phyloP scores from a whole-genome alignment of 1,284 basidiomycete genomes.

The Sutorius eximius region DNA sequence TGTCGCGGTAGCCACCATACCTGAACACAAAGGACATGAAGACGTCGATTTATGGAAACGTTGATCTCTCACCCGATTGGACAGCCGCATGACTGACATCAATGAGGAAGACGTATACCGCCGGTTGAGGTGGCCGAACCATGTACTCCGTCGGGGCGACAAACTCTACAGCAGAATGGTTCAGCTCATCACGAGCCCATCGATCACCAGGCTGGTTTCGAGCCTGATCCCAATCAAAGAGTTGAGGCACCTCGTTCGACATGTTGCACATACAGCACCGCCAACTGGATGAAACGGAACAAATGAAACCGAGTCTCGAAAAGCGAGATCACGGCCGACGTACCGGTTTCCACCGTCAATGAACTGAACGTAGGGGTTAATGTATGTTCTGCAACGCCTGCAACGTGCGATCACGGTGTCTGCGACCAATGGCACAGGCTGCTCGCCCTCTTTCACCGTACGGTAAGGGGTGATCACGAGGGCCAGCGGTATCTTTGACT shows the following conservation, averaged over 20 bases:
- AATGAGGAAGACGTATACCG: slow-evolving; percentile 96
- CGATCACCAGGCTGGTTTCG: slow-evolving; percentile 94
- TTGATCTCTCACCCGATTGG: slow-evolving; percentile 61
- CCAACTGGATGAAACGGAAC: slow-evolving; percentile 57
- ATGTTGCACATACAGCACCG: slow-evolving; percentile 99
- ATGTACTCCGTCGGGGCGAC: slow-evolving; percentile 99
- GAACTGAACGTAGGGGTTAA: slow-evolving; percentile 98
- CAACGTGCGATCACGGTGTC: slow-evolving; percentile 98
- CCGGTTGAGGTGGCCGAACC: slow-evolving; percentile 97
- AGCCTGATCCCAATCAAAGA: slow-evolving; percentile 97
- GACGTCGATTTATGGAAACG: not conserved
- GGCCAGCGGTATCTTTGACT: slow-evolving; percentile 92
- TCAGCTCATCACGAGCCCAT: slow-evolving; percentile 93
- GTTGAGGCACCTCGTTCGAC: slow-evolving; percentile 97
- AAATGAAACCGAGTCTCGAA: slow-evolving; percentile 8
- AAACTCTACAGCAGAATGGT: slow-evolving; percentile 92
- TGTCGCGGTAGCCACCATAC: slow-evolving; percentile 98
- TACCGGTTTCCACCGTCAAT: slow-evolving; percentile 95
- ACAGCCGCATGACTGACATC: slow-evolving; percentile 94
- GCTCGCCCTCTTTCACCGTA: slow-evolving; percentile 73
- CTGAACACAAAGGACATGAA: slow-evolving; percentile 39
- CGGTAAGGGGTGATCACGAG: slow-evolving; percentile 93
- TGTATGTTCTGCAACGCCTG: slow-evolving; percentile 95
- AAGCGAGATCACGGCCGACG: slow-evolving; percentile 21
- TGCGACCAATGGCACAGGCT: slow-evolving; percentile 82